phyloP scores from a whole-genome alignment of 1,284 basidiomycete species.

The Cryptococcus sp. region DNA sequence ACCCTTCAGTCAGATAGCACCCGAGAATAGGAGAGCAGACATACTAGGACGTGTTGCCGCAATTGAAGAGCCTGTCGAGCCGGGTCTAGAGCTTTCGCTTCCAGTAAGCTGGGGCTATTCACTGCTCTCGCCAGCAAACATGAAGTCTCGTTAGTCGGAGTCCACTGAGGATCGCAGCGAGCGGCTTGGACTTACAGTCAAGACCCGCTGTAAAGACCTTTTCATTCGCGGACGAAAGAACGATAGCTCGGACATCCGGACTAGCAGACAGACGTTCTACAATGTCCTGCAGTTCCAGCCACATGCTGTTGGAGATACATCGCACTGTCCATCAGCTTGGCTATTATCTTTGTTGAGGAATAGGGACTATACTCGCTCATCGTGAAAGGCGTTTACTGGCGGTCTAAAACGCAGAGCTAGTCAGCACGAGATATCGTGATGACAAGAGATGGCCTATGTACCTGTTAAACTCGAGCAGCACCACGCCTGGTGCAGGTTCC shows the following conservation, averaged over 20 bases:
- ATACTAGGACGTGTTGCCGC: constrained; percentile 59
- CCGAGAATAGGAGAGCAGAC: neutral
- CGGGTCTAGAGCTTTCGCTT: constrained; percentile 53
- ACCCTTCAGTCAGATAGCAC: neutral
- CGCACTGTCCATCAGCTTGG: neutral
- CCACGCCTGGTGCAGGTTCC: constrained; percentile 39
- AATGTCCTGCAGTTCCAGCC: constrained; percentile 66
- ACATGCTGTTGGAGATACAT: constrained; percentile 60
- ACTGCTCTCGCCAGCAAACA: neutral
- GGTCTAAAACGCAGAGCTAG: constrained; percentile 53
- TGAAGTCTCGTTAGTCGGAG: constrained; percentile 1
- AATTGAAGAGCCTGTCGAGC: constrained; percentile 62
- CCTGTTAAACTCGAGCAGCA: constrained; percentile 52
- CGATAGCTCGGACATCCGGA: constrained; percentile 66
- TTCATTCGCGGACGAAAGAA: constrained; percentile 68
- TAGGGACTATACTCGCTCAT: constrained; percentile 56
- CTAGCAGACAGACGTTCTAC: constrained; percentile 64
- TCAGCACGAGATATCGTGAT: neutral
- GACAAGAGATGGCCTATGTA: constrained; percentile 10
- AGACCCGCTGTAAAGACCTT: constrained; percentile 79
- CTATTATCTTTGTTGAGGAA: neutral
- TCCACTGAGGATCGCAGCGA: neutral
- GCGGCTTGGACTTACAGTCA: constrained; percentile 61
- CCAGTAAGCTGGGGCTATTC: too few relatives aligned
- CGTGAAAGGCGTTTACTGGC: constrained; percentile 75